Conservation (phyloP, 345 rosid genomes). For the Brassica rapa region DNA sequence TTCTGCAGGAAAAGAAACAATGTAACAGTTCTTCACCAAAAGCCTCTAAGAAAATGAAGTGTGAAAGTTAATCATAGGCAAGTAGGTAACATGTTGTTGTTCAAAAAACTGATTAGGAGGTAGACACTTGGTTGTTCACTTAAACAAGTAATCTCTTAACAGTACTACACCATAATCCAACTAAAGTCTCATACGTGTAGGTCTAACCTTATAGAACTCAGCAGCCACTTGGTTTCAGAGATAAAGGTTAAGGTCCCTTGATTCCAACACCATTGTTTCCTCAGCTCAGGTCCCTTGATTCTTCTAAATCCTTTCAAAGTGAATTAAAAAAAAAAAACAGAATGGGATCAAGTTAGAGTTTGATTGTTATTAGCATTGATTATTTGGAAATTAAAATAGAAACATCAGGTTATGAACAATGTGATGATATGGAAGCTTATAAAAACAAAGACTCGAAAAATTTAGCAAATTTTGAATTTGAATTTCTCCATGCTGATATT, state of each 20-base stretch:
- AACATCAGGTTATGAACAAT: background rate
- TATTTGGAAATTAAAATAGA: background rate
- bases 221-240: background rate
- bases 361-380: background rate
- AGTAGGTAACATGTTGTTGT: constrained; percentile 29
- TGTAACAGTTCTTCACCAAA: constrained; percentile 16
- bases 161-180: background rate
- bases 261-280: background rate
- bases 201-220: background rate
- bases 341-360: constrained; percentile 1
- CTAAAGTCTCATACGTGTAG: constrained; percentile 4
- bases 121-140: constrained; percentile 32
- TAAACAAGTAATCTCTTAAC: constrained; percentile 20
- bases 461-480: background rate
- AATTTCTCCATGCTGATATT: background rate
- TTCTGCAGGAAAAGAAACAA: constrained; percentile 24
- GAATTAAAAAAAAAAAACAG: background rate
- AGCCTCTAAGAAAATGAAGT: background rate
- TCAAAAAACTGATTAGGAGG: constrained; percentile 1
- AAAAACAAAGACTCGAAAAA: background rate
- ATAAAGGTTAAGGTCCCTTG: background rate
- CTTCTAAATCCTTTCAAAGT: constrained; percentile 12
- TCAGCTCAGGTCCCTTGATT: background rate
- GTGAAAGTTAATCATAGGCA: background rate
- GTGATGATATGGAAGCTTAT: constrained; percentile 2